Percentiles rank a stretch among this genome's conserved stretches.
Evolutionary conservation across 2,329 filamentous ascomycete species (phyloP).

Genomic region (Boeremia exigua): DNA sequence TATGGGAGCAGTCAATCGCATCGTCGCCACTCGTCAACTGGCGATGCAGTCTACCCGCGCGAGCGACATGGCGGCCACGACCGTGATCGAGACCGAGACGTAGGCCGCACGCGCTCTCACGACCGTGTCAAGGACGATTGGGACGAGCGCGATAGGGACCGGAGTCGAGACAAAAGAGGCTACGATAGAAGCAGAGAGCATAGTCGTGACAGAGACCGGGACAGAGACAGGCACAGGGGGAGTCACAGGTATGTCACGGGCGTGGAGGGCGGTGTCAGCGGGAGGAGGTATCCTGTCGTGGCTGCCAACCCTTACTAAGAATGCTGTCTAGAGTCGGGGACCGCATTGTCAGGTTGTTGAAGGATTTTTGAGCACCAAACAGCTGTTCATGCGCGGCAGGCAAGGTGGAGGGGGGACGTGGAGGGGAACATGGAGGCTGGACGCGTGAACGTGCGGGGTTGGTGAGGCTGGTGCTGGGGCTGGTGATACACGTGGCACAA

Average conservation of each 20-base stretch:
- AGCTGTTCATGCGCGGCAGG: not conserved
- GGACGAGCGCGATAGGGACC: conserved; percentile 27
- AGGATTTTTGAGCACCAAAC: conserved; percentile 26
- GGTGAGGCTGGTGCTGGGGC: not conserved
- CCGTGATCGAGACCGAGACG: conserved; percentile 22
- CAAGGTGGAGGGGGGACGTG: not conserved
- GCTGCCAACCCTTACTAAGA: conserved; percentile 26
- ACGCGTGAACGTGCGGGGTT: conserved; percentile 1
- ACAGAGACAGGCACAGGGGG: conserved; percentile 21
- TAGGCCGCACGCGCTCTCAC: conserved; percentile 34
- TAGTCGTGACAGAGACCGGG: conserved; percentile 23
- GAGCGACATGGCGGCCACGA: conserved; percentile 28
- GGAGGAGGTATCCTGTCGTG: conserved; percentile 40
- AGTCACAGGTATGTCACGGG: conserved; percentile 43
- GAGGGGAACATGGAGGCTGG: not conserved
- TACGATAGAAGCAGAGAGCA: conserved; percentile 22
- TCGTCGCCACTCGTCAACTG: conserved; percentile 27
- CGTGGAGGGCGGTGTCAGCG: conserved; percentile 44
- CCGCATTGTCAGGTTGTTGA: conserved; percentile 25
- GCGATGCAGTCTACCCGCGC: conserved; percentile 35
- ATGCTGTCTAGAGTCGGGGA: conserved; percentile 21
- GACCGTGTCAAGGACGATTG: conserved; percentile 38
- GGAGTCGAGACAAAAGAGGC: conserved; percentile 19
- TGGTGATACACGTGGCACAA: conserved; percentile 3
- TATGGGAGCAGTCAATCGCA: conserved; percentile 22